Evolutionary conservation across 2,329 filamentous ascomycete species (phyloP).

Genomic region (Ceratocystis cubensis): DNA sequence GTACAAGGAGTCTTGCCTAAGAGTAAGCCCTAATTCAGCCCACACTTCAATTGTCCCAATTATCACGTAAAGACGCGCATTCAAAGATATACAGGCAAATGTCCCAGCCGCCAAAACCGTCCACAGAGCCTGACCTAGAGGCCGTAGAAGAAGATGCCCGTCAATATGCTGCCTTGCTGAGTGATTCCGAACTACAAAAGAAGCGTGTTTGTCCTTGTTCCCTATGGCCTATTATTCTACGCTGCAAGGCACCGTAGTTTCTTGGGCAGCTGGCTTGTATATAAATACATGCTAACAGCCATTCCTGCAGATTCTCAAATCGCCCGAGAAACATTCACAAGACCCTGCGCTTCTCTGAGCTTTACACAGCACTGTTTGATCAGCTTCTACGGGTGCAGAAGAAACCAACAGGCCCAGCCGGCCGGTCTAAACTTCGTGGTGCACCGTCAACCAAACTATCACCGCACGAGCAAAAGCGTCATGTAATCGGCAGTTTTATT

Average conservation of each 20-base stretch:
- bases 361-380: conserved; percentile 70
- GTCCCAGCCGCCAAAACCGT: background rate
- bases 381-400: conserved; percentile 68
- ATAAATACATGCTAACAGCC: conserved; percentile 22
- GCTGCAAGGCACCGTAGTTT: background rate
- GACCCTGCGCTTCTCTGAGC: conserved; percentile 69
- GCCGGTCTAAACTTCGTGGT: conserved; percentile 31
- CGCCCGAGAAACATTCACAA: conserved; percentile 67
- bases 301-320: conserved; percentile 57
- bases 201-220: conserved; percentile 28
- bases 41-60: background rate
- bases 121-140: conserved; percentile 28
- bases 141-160: conserved; percentile 40
- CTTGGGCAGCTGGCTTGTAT: background rate
- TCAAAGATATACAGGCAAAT: background rate
- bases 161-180: conserved; percentile 36
- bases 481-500: conserved; percentile 79
- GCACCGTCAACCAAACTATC: conserved; percentile 47
- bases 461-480: conserved; percentile 64
- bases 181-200: conserved; percentile 34
- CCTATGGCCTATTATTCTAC: background rate
- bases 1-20: background rate
- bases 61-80: background rate
- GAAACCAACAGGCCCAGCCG: conserved; percentile 48
- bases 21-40: background rate